Base-by-base conservation (phyloP, 2,329 filamentous ascomycete genomes). In the Stenocarpella maydis region DNA sequence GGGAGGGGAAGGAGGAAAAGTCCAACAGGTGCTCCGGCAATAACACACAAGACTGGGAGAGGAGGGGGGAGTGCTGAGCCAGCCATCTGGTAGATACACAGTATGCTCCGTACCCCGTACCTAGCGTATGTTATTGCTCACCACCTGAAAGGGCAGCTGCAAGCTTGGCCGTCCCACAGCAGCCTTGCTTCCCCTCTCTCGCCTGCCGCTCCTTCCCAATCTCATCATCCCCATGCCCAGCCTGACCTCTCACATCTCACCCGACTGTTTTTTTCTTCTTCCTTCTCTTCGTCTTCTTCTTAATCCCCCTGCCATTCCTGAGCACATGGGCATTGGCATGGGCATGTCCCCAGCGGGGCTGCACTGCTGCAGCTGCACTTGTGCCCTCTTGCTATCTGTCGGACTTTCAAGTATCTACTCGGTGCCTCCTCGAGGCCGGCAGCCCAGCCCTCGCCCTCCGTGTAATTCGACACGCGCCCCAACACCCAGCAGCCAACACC, bases 291-390 rank as follows among this genome's bases (percentile, higher is more conserved):
- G n/a, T n/a, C n/a, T n/a, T n/a, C n/a, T n/a, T n/a, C n/a, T n/a
- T n/a, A n/a, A n/a, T n/a, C n/a, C n/a, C n/a, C n/a, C n/a, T n/a
- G 15, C 15, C 45, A 60, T 60, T 61, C 43, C 55, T 41, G 26
- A 61, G 55, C 55, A 47, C 55, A 61, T 31, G 31, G 31, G 31
- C 31, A 31, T 61, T 39, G 55, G 39, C 55, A 61, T 61, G 55
- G 55, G 39, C 15, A 60, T 60, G 55, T 28, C 39, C 28, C 55
- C 55, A 45, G 39, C 55, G 39, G 41, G 58, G 58, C 41, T 61
- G 58, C 58, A 61, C n/a, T n/a, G n/a, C n/a, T n/a, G n/a, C n/a
- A n/a, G n/a, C n/a, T n/a, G n/a, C n/a, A n/a, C n/a, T n/a, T n/a
- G n/a, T n/a, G n/a, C n/a, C n/a, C n/a, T n/a, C n/a, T n/a, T n/a